These are phyloP conservation scores for Meira miltonrushii DNA, from an alignment of 1,284 basidiomycete species.

Conservation along the genomic window DNA sequence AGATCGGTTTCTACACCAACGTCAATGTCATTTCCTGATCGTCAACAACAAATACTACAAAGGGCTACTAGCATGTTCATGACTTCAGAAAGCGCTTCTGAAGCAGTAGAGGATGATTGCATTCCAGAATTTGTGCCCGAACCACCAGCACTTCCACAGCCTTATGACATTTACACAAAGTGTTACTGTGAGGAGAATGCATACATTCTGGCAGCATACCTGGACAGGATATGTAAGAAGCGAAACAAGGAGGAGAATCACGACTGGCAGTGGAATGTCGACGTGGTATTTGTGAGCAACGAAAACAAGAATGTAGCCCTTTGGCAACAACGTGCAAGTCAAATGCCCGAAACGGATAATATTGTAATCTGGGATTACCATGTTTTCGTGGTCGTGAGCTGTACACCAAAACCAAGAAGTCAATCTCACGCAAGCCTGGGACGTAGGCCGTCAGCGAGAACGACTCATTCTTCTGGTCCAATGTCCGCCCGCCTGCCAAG, in stretches of 20 bases:
- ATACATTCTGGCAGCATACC: constrained; percentile 19
- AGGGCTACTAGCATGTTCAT: too few species aligned
- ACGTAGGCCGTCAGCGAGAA: background rate
- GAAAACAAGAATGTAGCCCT: constrained; percentile 19
- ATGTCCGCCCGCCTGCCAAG: too few species aligned
- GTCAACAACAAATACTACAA: too few species aligned
- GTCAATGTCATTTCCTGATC: too few species aligned
- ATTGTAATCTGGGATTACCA: constrained; percentile 43
- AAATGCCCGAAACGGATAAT: constrained; percentile 13
- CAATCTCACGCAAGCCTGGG: background rate
- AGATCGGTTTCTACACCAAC: too few species aligned
- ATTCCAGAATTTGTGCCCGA: background rate
- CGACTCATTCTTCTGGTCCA: background rate
- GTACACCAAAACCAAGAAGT: background rate
- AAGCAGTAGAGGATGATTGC: too few species aligned
- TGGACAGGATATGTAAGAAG: background rate
- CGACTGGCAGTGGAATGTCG: constrained; percentile 22
- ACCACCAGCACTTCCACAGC: background rate
- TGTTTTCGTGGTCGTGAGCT: constrained; percentile 24
- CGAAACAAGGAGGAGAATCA: constrained; percentile 10
- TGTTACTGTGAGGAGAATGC: constrained; percentile 45
- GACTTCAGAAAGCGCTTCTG: too few species aligned
- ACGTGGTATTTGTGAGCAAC: constrained; percentile 31
- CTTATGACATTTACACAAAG: constrained; percentile 14
- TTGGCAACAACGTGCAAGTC: constrained; percentile 25